Evolutionary conservation across 768 basidiomycete genomes (phyloP).

Genomic region (Phlegmacium glaucopus): DNA sequence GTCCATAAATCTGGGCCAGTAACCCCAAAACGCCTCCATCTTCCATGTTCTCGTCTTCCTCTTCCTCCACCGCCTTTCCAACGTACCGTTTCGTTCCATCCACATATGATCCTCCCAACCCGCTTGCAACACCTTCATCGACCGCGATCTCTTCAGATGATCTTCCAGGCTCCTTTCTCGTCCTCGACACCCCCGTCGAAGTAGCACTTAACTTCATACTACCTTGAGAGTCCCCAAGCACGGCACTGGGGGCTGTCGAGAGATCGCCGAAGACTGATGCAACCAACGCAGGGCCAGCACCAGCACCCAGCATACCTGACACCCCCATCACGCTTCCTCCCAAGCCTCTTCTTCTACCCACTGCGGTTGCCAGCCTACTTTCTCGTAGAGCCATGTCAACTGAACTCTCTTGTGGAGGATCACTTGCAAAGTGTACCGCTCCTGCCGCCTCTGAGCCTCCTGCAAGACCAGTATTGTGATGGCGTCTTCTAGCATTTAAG

Average conservation of each 20-base stretch:
- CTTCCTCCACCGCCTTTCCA: constrained; percentile 43
- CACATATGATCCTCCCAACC: constrained; percentile 72
- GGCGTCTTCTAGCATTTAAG: constrained; percentile 44
- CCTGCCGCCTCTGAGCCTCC: constrained; percentile 16
- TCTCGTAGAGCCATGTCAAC: constrained; percentile 68
- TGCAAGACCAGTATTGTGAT: constrained; percentile 11
- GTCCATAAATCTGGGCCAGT: constrained; percentile 80
- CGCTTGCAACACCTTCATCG: constrained; percentile 58
- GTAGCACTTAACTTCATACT: constrained; percentile 8
- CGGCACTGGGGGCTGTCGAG: constrained; percentile 63
- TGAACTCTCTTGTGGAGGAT: constrained; percentile 25
- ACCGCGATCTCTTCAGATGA: constrained; percentile 44
- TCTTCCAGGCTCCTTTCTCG: constrained; percentile 19
- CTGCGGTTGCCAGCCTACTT: constrained; percentile 55
- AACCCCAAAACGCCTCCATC: constrained; percentile 86
- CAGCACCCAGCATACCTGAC: constrained; percentile 39
- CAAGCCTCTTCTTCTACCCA: constrained; percentile 40
- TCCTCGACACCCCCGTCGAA: constrained; percentile 1
- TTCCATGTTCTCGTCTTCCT: constrained; percentile 63
- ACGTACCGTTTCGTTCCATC: constrained; percentile 47
- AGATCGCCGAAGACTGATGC: constrained; percentile 47
- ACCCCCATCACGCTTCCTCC: constrained; percentile 46
- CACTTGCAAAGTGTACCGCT: constrained; percentile 29
- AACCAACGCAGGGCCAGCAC: constrained; percentile 26
- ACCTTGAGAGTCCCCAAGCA: constrained; percentile 72